phyloP scores from a whole-genome alignment of 139 green algal genomes.

The Micractinium sp. region DNA sequence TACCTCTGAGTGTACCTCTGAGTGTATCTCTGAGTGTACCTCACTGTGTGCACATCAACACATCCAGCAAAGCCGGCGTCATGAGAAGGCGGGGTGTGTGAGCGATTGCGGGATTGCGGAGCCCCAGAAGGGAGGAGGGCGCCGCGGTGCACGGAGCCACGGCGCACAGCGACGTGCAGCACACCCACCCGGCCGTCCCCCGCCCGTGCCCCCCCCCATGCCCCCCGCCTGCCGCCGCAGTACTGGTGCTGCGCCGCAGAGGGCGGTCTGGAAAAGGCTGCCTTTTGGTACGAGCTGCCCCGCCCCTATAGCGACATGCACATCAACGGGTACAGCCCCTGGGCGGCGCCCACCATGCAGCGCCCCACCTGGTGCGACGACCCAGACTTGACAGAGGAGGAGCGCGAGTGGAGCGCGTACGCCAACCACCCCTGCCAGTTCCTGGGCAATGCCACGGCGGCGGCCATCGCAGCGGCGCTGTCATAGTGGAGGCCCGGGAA shows the following conservation, averaged over 20 bases:
- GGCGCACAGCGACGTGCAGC: no score
- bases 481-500: no score
- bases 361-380: background rate
- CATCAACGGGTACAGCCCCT: background rate
- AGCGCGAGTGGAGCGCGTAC: conserved; percentile 9
- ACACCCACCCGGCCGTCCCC: no score
- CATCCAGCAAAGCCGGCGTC: no score
- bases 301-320: background rate
- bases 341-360: background rate
- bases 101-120: no score
- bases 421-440: conserved; percentile 34
- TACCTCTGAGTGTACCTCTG: no score
- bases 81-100: no score
- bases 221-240: background rate
- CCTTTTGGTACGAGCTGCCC: background rate
- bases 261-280: background rate
- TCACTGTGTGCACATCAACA: no score
- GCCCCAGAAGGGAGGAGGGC: no score
- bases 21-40: no score
- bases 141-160: no score
- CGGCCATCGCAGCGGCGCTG: background rate
- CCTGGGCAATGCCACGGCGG: background rate
- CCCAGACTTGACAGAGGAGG: background rate
- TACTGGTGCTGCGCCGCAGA: conserved; percentile 28
- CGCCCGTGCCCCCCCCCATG: background rate